Evolutionary conservation across 2,329 filamentous ascomycete genomes (phyloP).

Genomic region (Exophiala viscosa): DNA sequence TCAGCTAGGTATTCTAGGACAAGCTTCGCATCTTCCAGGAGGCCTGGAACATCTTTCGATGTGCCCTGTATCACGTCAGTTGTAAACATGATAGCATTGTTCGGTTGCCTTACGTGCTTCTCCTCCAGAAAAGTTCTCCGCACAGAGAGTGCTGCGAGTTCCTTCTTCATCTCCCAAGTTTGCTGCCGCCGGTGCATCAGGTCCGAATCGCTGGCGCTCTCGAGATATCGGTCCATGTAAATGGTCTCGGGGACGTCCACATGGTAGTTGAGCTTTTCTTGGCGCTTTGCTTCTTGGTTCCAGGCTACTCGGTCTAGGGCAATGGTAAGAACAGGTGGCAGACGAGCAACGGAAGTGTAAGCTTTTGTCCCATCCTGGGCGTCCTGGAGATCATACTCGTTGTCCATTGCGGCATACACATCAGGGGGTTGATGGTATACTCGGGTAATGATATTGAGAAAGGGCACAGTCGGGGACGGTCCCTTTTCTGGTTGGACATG

Average conservation of each 20-base stretch:
- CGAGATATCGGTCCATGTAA: slow-evolving; percentile 85
- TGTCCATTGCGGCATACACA: slow-evolving; percentile 80
- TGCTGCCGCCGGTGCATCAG: slow-evolving; percentile 63
- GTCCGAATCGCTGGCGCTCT: slow-evolving; percentile 57
- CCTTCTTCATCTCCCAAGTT: slow-evolving; percentile 70
- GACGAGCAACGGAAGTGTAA: slow-evolving; percentile 68
- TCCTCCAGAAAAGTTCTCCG: slow-evolving; percentile 41
- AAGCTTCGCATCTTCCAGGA: slow-evolving; percentile 24
- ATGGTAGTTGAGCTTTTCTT: slow-evolving; percentile 71
- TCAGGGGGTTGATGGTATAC: slow-evolving; percentile 49
- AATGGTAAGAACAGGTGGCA: slow-evolving; percentile 83
- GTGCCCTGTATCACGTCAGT: slow-evolving; percentile 18
- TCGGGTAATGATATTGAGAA: slow-evolving; percentile 61
- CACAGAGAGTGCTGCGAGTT: slow-evolving; percentile 55
- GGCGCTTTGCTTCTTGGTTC: slow-evolving; percentile 56
- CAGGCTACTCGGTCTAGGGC: slow-evolving; percentile 80
- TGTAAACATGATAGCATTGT: neutral
- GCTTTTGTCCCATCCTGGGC: slow-evolving; percentile 61
- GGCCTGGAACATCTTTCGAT: slow-evolving; percentile 21
- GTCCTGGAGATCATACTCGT: slow-evolving; percentile 75
- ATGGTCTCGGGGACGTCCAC: slow-evolving; percentile 76
- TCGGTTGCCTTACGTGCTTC: slow-evolving; percentile 18
- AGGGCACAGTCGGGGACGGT: slow-evolving; percentile 39
- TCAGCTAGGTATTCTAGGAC: slow-evolving; percentile 22
- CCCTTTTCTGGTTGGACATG: slow-evolving; percentile 28